Base-by-base conservation (phyloP, 129 eudicot genomes). In the Centaurea solstitialis region DNA sequence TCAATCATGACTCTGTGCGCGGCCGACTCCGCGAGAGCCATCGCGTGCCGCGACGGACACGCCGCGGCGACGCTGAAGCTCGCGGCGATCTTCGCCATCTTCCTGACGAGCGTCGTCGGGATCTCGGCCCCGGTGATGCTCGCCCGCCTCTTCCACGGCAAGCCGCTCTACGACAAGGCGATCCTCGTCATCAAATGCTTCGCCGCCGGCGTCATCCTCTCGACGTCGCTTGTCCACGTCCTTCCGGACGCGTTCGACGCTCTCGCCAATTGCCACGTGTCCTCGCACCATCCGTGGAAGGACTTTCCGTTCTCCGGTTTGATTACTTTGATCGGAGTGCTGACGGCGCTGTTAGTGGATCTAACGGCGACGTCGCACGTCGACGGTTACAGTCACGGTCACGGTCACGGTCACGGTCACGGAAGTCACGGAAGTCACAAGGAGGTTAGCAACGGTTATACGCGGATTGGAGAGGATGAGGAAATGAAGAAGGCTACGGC, bases 151-250 rank as follows among this genome's bases (percentile, higher is more conserved):
- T 92, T 92, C 80, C 94, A 85, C 68, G 92, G 94, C 23, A 88
- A 86, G 77, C 91, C 97, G 7, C 40, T 83, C 0, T 88, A 92
- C 87, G 94, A 90, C 67, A 92, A 90, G 69, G 94, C 92, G 8
- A 83, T 86, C 2, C 8, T 92, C 2, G 9, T 90, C 22, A 88
- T 92, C 76, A 92, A 92, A 83, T 92, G 97, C 73, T 92, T 89
- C 84, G 97, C 97, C 7, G 97, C 97, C n/a, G 97, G 97, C 1
- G 97, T 92, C 0, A 92, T 92, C 2, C 76, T 92, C 45, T 90
- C 97, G 13, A 92, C 97, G 8, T 92, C 94, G 1, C 89, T 92
- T 7, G 97, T 92, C 23, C 97, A 92, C 80, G 97, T 92, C 13
- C 87, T 92, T 18, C 97, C 97, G 7, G 97, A 92, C 53, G 97